Evolutionary conservation across 2,329 filamentous ascomycete genomes (phyloP).

Genomic region (Sporothrix phasma): DNA sequence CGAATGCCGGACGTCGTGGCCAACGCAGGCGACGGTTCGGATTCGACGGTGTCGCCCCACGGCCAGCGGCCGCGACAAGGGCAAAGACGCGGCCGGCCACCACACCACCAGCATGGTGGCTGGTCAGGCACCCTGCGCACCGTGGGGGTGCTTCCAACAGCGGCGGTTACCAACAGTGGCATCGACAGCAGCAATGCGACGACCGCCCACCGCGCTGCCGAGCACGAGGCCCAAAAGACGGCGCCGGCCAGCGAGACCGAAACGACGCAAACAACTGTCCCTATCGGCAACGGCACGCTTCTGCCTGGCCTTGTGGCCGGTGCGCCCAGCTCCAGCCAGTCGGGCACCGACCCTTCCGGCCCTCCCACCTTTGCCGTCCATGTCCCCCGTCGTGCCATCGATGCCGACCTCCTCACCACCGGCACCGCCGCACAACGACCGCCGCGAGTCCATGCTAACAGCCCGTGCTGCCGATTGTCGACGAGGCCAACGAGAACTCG

Average conservation of each 20-base stretch:
- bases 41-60: slow-evolving; percentile 35
- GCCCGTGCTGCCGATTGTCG: slow-evolving; percentile 65
- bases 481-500: slow-evolving; percentile 73
- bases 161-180: not conserved
- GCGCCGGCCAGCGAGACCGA: not conserved
- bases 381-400: not conserved
- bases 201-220: slow-evolving; percentile 33
- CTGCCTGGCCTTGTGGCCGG: not conserved
- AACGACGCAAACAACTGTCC: not conserved
- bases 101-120: slow-evolving; percentile 18
- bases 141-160: slow-evolving; percentile 13
- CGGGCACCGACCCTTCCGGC: not conserved
- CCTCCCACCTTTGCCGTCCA: not conserved
- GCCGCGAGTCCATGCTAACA: slow-evolving; percentile 45
- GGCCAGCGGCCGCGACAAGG: slow-evolving; percentile 25
- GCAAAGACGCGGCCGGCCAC: slow-evolving; percentile 28
- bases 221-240: slow-evolving; percentile 28
- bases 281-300: not conserved
- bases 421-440: slow-evolving; percentile 27
- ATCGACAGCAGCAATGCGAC: slow-evolving; percentile 19
- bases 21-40: slow-evolving; percentile 41
- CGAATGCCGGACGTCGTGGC: slow-evolving; percentile 22
- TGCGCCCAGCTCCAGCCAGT: not conserved
- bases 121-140: slow-evolving; percentile 23
- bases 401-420: not conserved